Evolutionary conservation across 2,329 filamentous ascomycete species (phyloP).

Genomic region (Venturia oleaginea): DNA sequence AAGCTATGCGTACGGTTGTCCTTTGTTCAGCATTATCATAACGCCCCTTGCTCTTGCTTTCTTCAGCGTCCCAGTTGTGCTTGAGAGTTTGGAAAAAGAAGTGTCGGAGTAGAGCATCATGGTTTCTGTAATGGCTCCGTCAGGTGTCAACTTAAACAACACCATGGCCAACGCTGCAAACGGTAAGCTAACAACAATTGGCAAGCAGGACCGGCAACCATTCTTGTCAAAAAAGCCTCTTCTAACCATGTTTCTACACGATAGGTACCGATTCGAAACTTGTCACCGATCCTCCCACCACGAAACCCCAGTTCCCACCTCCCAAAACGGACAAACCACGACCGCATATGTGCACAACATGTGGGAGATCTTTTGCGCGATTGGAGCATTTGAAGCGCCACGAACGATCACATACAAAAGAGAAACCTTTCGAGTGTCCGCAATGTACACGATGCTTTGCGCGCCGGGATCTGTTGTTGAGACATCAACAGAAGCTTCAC

Average conservation of each 20-base stretch:
- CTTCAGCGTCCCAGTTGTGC: neutral
- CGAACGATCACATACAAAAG: constrained; percentile 95
- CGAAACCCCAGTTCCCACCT: constrained; percentile 51
- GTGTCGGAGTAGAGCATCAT: neutral
- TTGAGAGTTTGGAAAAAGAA: neutral
- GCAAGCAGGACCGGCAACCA: neutral
- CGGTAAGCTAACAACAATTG: neutral
- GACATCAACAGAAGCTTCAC: constrained; percentile 97
- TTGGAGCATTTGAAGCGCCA: constrained; percentile 95
- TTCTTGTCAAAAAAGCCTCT: neutral
- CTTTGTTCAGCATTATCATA: neutral
- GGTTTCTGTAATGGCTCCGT: constrained; percentile 5
- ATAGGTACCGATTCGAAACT: neutral
- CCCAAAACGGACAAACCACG: constrained; percentile 96
- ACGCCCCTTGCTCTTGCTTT: neutral
- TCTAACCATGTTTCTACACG: neutral
- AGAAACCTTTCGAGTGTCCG: constrained; percentile 96
- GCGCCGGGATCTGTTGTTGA: constrained; percentile 77
- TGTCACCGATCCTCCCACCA: neutral
- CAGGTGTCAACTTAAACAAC: neutral
- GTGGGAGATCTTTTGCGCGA: constrained; percentile 83
- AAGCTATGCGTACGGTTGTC: neutral
- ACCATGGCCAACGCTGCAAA: neutral
- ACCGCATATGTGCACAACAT: constrained; percentile 88
- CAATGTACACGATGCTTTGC: constrained; percentile 94